Conservation (phyloP, 768 basidiomycete species). For the Ramaria sp. region DNA sequence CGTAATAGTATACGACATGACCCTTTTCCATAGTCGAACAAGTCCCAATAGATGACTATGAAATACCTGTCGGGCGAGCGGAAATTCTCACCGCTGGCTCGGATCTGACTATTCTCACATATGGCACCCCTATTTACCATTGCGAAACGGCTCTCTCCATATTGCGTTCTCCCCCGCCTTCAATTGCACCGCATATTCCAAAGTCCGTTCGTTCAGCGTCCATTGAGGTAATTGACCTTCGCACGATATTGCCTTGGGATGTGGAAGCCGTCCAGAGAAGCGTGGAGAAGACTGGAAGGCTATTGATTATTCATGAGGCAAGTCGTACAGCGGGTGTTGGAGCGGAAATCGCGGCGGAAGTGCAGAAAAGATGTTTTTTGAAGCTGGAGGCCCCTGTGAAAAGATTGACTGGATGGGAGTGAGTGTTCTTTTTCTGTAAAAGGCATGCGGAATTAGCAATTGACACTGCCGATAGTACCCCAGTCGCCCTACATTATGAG, state of each 20-base stretch:
- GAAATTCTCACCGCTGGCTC: constrained; percentile 65
- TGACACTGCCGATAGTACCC: constrained; percentile 34
- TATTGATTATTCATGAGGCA: constrained; percentile 90
- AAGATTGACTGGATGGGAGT: constrained; percentile 92
- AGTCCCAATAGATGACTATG: constrained; percentile 81
- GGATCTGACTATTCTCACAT: constrained; percentile 84
- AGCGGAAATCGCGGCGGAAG: constrained; percentile 83
- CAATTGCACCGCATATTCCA: constrained; percentile 58
- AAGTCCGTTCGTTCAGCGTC: constrained; percentile 52
- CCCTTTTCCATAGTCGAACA: constrained; percentile 58
- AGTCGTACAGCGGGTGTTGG: constrained; percentile 82
- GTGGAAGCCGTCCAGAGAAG: constrained; percentile 70
- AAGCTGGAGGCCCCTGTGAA: constrained; percentile 81
- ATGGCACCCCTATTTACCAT: constrained; percentile 90
- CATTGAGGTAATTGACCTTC: constrained; percentile 83
- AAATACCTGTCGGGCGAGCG: constrained; percentile 73
- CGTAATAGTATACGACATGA: not conserved
- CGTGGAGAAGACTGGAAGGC: constrained; percentile 72
- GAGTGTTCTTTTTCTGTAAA: constrained; percentile 33
- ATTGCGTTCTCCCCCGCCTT: constrained; percentile 52
- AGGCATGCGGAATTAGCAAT: not conserved
- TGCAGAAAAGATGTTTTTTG: constrained; percentile 83
- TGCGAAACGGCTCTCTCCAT: constrained; percentile 78
- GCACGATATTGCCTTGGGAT: constrained; percentile 87
- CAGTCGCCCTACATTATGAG: constrained; percentile 76